Evolutionary conservation across 495 filamentous ascomycete species (phyloP).

Genomic region (Hypoxylon fuscum): DNA sequence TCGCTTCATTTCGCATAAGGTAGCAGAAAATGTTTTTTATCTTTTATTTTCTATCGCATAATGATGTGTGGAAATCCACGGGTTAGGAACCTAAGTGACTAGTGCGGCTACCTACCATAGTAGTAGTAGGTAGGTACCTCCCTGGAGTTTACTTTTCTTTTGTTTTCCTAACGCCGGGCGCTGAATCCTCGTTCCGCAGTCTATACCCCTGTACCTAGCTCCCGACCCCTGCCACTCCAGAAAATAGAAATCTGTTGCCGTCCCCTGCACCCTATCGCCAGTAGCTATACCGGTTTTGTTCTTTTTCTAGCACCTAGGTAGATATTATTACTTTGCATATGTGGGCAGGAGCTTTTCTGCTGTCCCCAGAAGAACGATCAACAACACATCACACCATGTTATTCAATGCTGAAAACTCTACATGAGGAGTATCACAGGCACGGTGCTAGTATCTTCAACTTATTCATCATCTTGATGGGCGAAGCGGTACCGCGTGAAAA

Average conservation of each 20-base stretch:
- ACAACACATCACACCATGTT: no score
- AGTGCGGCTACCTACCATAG: no score
- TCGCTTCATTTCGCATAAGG: background rate
- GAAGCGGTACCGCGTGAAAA: no score
- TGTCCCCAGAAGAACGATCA: no score
- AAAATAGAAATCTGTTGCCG: constrained; percentile 5
- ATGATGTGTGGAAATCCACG: no score
- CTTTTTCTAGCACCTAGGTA: background rate
- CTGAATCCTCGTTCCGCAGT: constrained; percentile 10
- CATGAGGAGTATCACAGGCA: no score
- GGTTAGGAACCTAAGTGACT: no score
- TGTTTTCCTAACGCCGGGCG: constrained; percentile 11
- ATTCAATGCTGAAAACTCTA: no score
- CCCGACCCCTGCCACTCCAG: constrained; percentile 10
- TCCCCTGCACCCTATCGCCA: constrained; percentile 30
- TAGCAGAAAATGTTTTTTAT: no score
- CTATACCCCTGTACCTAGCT: constrained; percentile 11
- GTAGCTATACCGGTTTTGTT: constrained; percentile 26
- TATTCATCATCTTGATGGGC: no score
- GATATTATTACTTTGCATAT: background rate
- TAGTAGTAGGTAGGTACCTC: background rate
- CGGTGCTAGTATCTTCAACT: no score
- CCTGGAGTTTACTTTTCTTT: constrained; percentile 5
- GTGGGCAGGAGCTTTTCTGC: constrained; percentile 27
- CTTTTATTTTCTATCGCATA: no score